These are phyloP conservation scores for Podospora conica DNA, from an alignment of 495 filamentous ascomycete species.

Conservation along the genomic window DNA sequence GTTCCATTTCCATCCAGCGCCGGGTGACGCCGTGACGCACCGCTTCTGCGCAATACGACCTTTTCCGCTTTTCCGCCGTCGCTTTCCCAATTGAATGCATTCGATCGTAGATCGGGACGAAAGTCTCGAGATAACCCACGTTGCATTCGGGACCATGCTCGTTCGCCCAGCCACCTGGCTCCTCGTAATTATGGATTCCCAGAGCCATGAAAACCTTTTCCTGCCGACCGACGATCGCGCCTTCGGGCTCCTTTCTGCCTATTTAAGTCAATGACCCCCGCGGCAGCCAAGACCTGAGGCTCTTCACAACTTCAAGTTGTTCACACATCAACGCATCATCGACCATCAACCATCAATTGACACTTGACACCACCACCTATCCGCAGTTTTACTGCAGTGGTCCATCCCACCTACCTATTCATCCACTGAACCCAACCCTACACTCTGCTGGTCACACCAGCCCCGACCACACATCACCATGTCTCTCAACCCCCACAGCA, in stretches of 20 bases:
- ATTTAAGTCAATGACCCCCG: too few relatives aligned
- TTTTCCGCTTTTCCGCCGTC: neutral
- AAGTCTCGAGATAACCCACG: neutral
- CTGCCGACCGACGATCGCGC: neutral
- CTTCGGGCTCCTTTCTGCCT: neutral
- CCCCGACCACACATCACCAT: neutral
- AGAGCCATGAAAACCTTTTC: neutral
- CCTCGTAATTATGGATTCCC: neutral
- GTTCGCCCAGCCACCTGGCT: too few relatives aligned
- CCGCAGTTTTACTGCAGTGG: neutral
- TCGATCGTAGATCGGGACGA: neutral
- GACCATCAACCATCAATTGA: neutral
- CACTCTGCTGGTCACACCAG: neutral
- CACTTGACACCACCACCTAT: neutral
- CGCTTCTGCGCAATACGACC: too few relatives aligned
- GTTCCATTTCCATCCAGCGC: neutral
- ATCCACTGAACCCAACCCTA: neutral
- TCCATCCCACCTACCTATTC: neutral
- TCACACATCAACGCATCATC: neutral
- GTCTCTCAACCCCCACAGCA: neutral
- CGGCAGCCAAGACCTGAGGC: neutral
- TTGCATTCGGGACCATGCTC: neutral
- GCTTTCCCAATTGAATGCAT: neutral
- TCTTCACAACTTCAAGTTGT: too few relatives aligned
- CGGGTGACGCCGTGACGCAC: neutral